Evolutionary conservation across 2,329 filamentous ascomycete species (phyloP), one percentile per base, ranked within the genome.

Genomic region (Tolypocladium inflatum): DNA sequence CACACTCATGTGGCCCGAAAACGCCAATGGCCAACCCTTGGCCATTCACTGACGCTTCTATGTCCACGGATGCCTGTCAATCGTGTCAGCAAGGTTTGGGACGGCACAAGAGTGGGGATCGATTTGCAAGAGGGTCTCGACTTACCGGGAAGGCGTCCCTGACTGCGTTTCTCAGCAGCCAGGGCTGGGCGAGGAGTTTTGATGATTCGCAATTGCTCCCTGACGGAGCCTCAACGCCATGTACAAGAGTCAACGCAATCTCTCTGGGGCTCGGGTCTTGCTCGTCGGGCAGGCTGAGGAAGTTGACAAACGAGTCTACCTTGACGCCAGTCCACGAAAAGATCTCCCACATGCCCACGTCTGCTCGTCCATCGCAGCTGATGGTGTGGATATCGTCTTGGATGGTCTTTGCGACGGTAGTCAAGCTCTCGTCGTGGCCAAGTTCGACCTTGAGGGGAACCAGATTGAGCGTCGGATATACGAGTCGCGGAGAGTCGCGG

Each of bases 301-400:
- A 94, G 69, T 97, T 97, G 65, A 96, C 84, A 73, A 90, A 93
- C 0, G 81, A 85, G 63, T 89, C 81, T 1, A 96, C 71, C 57
- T 71, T 76, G 2, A 91, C 73, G 0, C 87, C 88, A 0, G 89
- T 93, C 91, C 91, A 96, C 19, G 78, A 71, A 23, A 78, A 72
- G 42, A 96, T 86, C 68, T 96, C 86, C 74, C 82, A 83, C 1
- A 96, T 73, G 1, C 84, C 84, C 0, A 84, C 84, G 1, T 79
- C 66, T 84, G 84, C 53, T 77, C 79, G 2, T 73, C 71, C 33
- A 63, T 78, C 23, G 78, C 60, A 58, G 13, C 63, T 80, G 41
- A 96, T 86, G 4, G 75, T 68, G 41, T 80, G 75, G 0, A 96
- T 71, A 65, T 95, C 89, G 0, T 66, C 65, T 66, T 95, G 90